phyloP scores from a whole-genome alignment of 2,329 filamentous ascomycete species.

The Venturia nashicola region DNA sequence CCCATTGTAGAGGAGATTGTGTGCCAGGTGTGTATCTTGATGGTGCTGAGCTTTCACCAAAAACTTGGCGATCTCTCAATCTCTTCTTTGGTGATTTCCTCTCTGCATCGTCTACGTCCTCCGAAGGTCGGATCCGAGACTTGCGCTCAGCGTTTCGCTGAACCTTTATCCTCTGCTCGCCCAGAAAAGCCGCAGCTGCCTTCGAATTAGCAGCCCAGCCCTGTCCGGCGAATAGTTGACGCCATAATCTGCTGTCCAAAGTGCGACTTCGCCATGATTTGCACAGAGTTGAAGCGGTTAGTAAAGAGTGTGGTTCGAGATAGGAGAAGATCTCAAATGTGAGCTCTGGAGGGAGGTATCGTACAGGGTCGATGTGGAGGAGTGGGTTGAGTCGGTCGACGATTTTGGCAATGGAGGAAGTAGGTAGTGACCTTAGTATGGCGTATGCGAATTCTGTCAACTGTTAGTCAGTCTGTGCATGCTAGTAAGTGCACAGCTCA shows the following conservation, averaged over 20 bases:
- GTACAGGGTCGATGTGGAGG: conserved; percentile 85
- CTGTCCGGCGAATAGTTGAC: conserved; percentile 67
- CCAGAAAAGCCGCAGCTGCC: conserved; percentile 57
- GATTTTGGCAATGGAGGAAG: conserved; percentile 66
- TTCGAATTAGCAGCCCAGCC: conserved; percentile 64
- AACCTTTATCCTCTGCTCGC: conserved; percentile 20
- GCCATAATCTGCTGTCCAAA: conserved; percentile 77
- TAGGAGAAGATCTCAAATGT: conserved; percentile 81
- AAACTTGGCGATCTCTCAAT: conserved; percentile 3
- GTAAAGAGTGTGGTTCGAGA: conserved; percentile 67
- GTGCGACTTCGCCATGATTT: conserved; percentile 71
- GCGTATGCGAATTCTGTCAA: conserved; percentile 64
- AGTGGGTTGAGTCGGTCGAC: conserved; percentile 70
- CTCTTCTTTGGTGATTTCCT: conserved; percentile 10
- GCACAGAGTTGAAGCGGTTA: conserved; percentile 68
- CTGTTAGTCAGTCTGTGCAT: not conserved
- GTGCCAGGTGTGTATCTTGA: conserved; percentile 13
- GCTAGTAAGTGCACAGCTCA: not conserved
- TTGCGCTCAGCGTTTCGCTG: conserved; percentile 32
- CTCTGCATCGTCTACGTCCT: conserved; percentile 16
- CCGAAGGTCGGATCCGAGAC: conserved; percentile 34
- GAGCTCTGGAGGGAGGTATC: conserved; percentile 77
- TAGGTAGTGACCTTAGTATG: conserved; percentile 66
- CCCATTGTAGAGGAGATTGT: conserved; percentile 22
- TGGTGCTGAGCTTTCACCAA: conserved; percentile 7